Percentiles rank a stretch among this genome's conserved stretches.
These are phyloP conservation scores for Xylariomycetidae sp. DNA, from an alignment of 2,329 filamentous ascomycete species.

Conservation along the genomic window DNA sequence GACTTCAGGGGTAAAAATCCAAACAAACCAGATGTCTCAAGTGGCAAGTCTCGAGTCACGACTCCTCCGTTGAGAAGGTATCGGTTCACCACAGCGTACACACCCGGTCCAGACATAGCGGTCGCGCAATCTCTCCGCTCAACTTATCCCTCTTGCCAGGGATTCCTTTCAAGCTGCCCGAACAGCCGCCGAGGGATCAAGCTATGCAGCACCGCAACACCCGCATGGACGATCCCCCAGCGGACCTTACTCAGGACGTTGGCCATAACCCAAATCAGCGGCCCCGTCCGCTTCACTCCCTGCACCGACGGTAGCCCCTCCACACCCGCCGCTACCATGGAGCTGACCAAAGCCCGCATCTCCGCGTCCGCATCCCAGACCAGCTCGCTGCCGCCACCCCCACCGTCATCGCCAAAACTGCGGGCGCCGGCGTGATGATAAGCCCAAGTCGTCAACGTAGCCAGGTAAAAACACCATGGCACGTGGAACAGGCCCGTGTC, in stretches of 20 bases:
- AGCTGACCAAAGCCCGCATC: constrained; percentile 39
- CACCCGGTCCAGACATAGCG: too few relatives aligned
- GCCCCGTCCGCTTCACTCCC: constrained; percentile 45
- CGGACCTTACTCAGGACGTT: constrained; percentile 50
- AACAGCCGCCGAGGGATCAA: constrained; percentile 13
- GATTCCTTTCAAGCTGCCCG: too few relatives aligned
- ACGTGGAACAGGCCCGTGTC: constrained; percentile 55
- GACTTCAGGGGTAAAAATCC: too few relatives aligned
- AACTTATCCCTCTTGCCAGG: too few relatives aligned
- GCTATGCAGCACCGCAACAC: constrained; percentile 47
- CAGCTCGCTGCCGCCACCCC: too few relatives aligned
- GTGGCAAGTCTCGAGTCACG: too few relatives aligned
- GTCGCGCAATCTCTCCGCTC: too few relatives aligned
- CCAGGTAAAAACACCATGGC: constrained; percentile 58
- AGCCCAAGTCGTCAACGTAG: constrained; percentile 53
- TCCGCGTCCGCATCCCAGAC: constrained; percentile 45
- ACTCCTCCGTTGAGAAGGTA: too few relatives aligned
- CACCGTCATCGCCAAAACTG: constrained; percentile 35
- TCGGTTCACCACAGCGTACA: too few relatives aligned
- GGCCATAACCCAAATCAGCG: constrained; percentile 51
- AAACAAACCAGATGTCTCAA: too few relatives aligned
- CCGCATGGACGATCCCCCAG: constrained; percentile 60
- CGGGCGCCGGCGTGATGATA: constrained; percentile 43
- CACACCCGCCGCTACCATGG: constrained; percentile 35
- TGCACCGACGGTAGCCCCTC: constrained; percentile 21